Conservation (phyloP, 1,284 basidiomycete species). For the Ceratobasidium sp. region DNA sequence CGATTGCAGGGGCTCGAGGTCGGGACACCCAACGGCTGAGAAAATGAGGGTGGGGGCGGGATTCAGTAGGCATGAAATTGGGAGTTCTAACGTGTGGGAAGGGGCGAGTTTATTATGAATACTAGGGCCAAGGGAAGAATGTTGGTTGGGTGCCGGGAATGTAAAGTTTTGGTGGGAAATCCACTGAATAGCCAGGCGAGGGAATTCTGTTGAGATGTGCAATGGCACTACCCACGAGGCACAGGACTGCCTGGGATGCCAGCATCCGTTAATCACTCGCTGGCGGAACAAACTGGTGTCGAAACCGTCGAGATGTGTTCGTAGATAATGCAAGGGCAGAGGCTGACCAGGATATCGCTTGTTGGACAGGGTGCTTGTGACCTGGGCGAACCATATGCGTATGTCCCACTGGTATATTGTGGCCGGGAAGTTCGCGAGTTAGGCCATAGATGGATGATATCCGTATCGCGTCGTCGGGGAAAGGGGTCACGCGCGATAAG, state of each 20-base stretch:
- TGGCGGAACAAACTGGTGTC: background rate
- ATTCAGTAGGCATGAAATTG: background rate
- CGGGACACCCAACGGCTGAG: conserved; percentile 2
- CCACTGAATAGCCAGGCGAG: too few relatives aligned
- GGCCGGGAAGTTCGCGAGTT: background rate
- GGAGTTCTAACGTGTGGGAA: conserved; percentile 1
- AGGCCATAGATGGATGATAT: conserved; percentile 19
- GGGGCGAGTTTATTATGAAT: background rate
- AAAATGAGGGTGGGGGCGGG: background rate
- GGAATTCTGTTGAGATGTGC: too few relatives aligned
- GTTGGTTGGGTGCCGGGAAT: too few relatives aligned
- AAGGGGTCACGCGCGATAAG: background rate
- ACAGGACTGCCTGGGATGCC: background rate
- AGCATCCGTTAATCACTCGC: conserved; percentile 26
- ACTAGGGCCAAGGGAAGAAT: background rate
- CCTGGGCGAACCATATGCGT: conserved; percentile 7
- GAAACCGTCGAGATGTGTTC: background rate
- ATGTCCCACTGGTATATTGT: background rate
- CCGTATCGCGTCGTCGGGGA: conserved; percentile 4
- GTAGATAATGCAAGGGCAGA: background rate
- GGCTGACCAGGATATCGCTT: conserved; percentile 19
- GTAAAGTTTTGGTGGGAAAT: too few relatives aligned
- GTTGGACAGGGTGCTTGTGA: background rate
- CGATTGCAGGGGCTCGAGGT: background rate
- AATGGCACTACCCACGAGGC: background rate